Conservation (phyloP, 441 rosid genomes). For the Mallotus japonicus region DNA sequence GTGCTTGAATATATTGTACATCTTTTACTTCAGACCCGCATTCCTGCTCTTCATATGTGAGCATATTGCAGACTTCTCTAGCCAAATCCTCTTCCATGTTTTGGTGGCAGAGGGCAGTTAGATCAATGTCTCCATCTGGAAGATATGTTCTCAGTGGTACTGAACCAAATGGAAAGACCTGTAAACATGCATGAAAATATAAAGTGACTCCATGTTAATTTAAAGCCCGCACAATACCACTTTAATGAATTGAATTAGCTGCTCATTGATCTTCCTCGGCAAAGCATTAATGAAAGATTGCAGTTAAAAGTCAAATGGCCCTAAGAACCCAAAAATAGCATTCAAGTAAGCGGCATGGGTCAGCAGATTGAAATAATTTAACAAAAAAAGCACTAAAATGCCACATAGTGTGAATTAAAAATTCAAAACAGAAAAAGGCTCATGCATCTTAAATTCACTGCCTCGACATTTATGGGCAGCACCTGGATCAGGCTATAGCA, state of each 20-base stretch:
- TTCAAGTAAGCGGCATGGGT: neutral
- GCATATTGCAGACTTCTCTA: conserved; percentile 43
- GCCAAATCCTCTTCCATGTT: conserved; percentile 66
- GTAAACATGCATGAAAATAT: conserved; percentile 25
- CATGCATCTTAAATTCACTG: neutral
- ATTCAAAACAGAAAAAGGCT: neutral
- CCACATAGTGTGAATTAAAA: neutral
- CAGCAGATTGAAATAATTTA: neutral
- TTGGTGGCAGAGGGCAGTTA: conserved; percentile 60
- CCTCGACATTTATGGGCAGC: neutral
- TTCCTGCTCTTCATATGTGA: conserved; percentile 46
- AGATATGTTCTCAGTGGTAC: conserved; percentile 91
- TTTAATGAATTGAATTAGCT: conserved; percentile 16
- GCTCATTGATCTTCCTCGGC: neutral
- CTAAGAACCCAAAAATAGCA: neutral
- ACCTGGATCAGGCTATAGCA: neutral
- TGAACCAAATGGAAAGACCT: conserved; percentile 92
- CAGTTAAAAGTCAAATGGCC: neutral
- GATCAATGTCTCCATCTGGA: conserved; percentile 96
- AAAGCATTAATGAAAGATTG: conserved; percentile 11
- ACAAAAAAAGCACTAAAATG: neutral
- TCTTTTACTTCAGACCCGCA: conserved; percentile 57
- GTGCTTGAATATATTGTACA: conserved; percentile 74
- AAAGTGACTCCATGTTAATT: conserved; percentile 20
- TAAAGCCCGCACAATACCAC: neutral